Percentiles rank a stretch among this genome's conserved stretches.
These are phyloP conservation scores for Lentinula novae-zelandiae DNA, from an alignment of 1,284 basidiomycete genomes.

Conservation along the genomic window DNA sequence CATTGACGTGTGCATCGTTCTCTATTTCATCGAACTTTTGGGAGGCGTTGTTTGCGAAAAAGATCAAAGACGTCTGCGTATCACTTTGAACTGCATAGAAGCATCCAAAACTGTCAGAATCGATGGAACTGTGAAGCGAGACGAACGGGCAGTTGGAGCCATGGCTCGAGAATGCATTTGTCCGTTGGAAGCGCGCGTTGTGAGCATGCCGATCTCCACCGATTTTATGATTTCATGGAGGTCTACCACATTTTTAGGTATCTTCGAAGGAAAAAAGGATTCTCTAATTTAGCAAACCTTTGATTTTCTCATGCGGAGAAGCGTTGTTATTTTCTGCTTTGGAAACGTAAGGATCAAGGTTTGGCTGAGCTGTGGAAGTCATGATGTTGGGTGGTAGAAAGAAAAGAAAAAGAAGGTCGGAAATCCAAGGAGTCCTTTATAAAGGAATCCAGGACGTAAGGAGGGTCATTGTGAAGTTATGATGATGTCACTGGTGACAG, in stretches of 20 bases:
- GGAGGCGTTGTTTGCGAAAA: slow-evolving; percentile 76
- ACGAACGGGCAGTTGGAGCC: slow-evolving; percentile 67
- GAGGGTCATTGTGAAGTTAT: neutral
- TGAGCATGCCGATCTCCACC: slow-evolving; percentile 75
- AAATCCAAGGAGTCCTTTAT: neutral
- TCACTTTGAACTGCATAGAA: slow-evolving; percentile 36
- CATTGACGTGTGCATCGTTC: slow-evolving; percentile 75
- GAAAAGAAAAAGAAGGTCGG: slow-evolving; percentile 18
- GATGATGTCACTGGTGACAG: slow-evolving; percentile 8
- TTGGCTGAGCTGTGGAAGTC: slow-evolving; percentile 5
- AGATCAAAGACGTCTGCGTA: slow-evolving; percentile 55
- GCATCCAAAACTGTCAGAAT: neutral
- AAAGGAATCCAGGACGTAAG: neutral
- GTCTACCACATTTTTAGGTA: slow-evolving; percentile 28
- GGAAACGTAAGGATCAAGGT: slow-evolving; percentile 65
- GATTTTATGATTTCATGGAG: slow-evolving; percentile 59
- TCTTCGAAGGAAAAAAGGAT: neutral
- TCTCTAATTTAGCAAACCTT: slow-evolving; percentile 32
- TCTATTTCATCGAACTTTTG: slow-evolving; percentile 77
- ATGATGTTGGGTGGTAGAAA: slow-evolving; percentile 15
- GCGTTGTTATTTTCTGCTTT: slow-evolving; percentile 53
- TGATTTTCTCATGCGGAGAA: slow-evolving; percentile 62
- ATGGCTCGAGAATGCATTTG: slow-evolving; percentile 81
- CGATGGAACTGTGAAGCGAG: neutral
- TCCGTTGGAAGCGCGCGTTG: slow-evolving; percentile 73